Percentiles rank a stretch among this genome's conserved stretches.
These are phyloP conservation scores for Ustulina deusta DNA, from an alignment of 2,329 filamentous ascomycete genomes.

Conservation along the genomic window DNA sequence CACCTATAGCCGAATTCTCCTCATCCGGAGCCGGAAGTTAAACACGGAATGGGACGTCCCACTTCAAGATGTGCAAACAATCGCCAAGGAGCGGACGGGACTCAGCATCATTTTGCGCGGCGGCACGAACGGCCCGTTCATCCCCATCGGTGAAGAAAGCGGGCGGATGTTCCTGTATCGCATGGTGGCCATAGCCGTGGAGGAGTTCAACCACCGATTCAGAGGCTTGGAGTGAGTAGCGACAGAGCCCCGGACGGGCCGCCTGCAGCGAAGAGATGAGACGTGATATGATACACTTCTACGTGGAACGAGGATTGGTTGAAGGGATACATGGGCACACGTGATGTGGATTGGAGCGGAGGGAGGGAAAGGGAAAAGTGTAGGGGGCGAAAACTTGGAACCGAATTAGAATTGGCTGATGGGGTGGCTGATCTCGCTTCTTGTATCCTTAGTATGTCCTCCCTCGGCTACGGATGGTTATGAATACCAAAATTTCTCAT, in stretches of 20 bases:
- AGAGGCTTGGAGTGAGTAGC: conserved; percentile 56
- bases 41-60: conserved; percentile 96
- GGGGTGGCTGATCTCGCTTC: not conserved
- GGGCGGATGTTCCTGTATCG: conserved; percentile 72
- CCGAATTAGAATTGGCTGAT: not conserved
- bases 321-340: not conserved
- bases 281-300: not conserved
- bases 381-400: not conserved
- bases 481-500: conserved; percentile 10
- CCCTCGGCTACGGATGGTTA: not conserved
- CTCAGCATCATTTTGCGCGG: conserved; percentile 90
- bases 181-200: conserved; percentile 74
- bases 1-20: conserved; percentile 87
- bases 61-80: conserved; percentile 95
- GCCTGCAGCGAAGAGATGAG: not conserved
- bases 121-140: conserved; percentile 92
- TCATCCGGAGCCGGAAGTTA: conserved; percentile 87
- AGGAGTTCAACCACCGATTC: conserved; percentile 75
- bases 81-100: conserved; percentile 95
- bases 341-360: not conserved
- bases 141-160: conserved; percentile 91
- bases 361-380: not conserved
- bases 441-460: conserved; percentile 11
- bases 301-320: not conserved
- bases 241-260: not conserved